Evolutionary conservation across 2,329 filamentous ascomycete species (phyloP), one percentile per base, ranked within the genome.

Genomic region (Talaromyces sp.): DNA sequence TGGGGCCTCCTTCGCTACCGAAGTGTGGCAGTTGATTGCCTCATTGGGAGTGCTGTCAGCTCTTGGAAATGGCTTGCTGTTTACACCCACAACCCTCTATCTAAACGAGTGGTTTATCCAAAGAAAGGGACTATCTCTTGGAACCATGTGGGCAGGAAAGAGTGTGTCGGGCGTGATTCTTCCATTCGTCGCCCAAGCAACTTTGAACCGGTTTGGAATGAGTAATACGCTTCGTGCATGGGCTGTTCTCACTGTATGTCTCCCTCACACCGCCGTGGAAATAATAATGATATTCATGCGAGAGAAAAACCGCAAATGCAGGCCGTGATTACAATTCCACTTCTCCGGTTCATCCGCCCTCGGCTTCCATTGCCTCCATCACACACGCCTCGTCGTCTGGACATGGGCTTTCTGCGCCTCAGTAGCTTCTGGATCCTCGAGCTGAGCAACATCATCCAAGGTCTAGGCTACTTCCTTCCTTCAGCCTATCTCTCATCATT

Each of bases 61-160:
- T 0, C 61, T 77, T 14, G 77, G 82, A 0, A 82, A 82, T 82
- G 0, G 69, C 13, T 55, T 81, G 4, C 84, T 75, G 66, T 80
- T 67, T 17, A 46, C 35, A 1, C 79, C 79, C 0, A 76, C 76
- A 2, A 75, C 81, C 31, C 69, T 78, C 29, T 79, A 77, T 58
- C 70, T 83, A 49, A 78, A 82, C 55, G 79, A 83, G 65, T 86
- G 67, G 75, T 84, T 82, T 67, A 74, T 80, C 9, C 69, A 70
- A 24, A 70, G 76, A 6, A 78, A 80, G 65, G 80, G 80, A 1
- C 71, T 83, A 21, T 81, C 81, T 0, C 81, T 78, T 63, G 81
- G 81, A 6, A 74, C 77, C 7, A 76, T 80, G 38, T 80, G 80
- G 78, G 76, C 71, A 52, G 64, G 71, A 6, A 64, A 62, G 38